Evolutionary conservation across 1,139 yeast species (phyloP), one percentile per base, ranked within the genome.

Genomic region (Kodamaea sp.): DNA sequence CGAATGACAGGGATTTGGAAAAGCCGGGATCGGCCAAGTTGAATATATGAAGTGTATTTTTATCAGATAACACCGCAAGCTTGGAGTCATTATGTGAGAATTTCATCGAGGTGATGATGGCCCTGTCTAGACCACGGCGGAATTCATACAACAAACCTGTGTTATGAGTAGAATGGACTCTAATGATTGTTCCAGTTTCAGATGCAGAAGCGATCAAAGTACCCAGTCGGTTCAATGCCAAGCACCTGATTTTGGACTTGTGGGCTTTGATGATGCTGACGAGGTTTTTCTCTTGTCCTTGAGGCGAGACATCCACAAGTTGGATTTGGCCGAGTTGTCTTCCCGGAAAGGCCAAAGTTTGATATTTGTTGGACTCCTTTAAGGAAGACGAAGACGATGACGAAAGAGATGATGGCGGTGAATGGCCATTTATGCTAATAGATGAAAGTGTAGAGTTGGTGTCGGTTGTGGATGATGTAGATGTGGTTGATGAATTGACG

Each of bases 131-230:
- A 0, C 97, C 97, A 34, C 98, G 70, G 47, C 97, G 71, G 51
- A 89, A 90, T 55, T 88, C 97, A 50, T 75, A 83, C 15, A 87
- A 53, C 37, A 87, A 64, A 1, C 84, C 74, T n/a, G 95, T 84
- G 35, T 78, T 82, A 36, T 73, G 71, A 0, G 92, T 81, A 7
- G 88, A 82, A 53, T 85, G 92, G 3, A 89, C 72, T 35, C 97
- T 58, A 24, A 90, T 81, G 15, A 90, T 72, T 0, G 97, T 90
- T 0, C 97, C 98, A 1, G 87, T 79, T 32, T 78, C 85, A 5
- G 95, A 83, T 4, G 96, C 96, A 9, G 92, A 81, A 1, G 97
- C 97, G 4, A 92, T 69, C 70, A 86, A 70, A 1, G 83, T 73
- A 0, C 96, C 96, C n/a, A 80, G 66, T 28, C 78, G 70, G 50